phyloP scores from a whole-genome alignment of 768 basidiomycete genomes.

The Suillus tomentosus region DNA sequence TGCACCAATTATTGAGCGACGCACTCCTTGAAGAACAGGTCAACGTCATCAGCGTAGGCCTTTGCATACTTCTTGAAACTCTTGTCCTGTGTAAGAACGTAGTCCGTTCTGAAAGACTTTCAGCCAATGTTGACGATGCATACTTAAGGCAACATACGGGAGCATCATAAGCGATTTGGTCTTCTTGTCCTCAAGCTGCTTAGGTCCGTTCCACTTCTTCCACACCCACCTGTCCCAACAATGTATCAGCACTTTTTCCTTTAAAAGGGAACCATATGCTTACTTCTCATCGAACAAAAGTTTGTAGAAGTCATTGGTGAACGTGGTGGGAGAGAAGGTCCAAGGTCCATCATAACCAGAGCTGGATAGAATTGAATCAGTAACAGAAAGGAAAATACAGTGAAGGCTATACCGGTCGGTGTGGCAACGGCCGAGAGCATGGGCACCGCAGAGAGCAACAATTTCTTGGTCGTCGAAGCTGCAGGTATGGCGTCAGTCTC shows the following conservation, averaged over 20 bases:
- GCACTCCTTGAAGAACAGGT: conserved; percentile 93
- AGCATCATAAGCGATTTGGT: conserved; percentile 94
- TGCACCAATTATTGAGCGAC: conserved; percentile 28
- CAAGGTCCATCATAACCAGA: conserved; percentile 91
- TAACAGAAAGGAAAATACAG: neutral
- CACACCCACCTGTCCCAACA: conserved; percentile 66
- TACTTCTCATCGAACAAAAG: conserved; percentile 87
- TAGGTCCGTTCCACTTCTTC: conserved; percentile 94
- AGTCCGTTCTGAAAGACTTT: conserved; percentile 64
- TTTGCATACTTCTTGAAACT: conserved; percentile 87
- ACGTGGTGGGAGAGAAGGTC: conserved; percentile 90
- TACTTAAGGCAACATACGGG: conserved; percentile 55
- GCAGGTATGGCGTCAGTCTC: neutral
- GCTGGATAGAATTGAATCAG: conserved; percentile 1
- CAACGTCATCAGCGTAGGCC: conserved; percentile 82
- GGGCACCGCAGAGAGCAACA: conserved; percentile 90
- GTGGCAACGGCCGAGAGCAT: conserved; percentile 97
- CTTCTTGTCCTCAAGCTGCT: conserved; percentile 92
- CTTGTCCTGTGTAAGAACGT: conserved; percentile 88
- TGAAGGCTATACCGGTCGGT: conserved; percentile 51
- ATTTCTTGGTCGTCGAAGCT: conserved; percentile 97
- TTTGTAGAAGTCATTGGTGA: conserved; percentile 86
- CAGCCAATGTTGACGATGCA: neutral
- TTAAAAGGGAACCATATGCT: conserved; percentile 14
- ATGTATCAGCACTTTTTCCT: neutral